Conservation (phyloP, 2,329 filamentous ascomycete genomes). For the Xylariaceae sp. region DNA sequence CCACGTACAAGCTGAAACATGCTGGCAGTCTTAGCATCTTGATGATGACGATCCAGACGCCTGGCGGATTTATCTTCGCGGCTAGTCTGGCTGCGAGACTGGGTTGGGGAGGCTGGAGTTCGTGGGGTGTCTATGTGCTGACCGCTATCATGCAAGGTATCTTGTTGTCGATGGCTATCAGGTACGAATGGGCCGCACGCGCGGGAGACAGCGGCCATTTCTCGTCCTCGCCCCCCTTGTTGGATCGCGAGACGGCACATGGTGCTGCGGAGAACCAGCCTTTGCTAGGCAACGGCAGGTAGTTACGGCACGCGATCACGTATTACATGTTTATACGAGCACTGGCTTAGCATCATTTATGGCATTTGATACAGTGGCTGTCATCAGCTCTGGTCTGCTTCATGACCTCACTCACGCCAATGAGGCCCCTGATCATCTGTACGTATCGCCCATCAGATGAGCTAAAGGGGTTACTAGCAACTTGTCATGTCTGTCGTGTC, state of each 20-base stretch:
- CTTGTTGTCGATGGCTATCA: conserved; percentile 73
- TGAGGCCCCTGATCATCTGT: neutral
- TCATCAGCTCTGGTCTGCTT: neutral
- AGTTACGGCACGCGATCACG: conserved; percentile 29
- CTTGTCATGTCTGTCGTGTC: neutral
- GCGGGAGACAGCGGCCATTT: conserved; percentile 15
- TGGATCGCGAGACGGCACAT: conserved; percentile 33
- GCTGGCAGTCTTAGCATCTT: conserved; percentile 89
- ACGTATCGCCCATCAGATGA: conserved; percentile 4
- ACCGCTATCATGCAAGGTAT: conserved; percentile 81
- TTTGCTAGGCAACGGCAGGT: conserved; percentile 30
- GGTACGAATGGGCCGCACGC: conserved; percentile 53
- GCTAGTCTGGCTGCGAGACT: conserved; percentile 75
- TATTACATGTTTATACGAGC: neutral
- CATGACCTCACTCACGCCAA: neutral
- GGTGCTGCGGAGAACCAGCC: conserved; percentile 33
- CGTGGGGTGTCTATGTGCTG: conserved; percentile 86
- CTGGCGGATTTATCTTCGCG: conserved; percentile 85
- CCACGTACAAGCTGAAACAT: conserved; percentile 77
- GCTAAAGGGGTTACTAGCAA: neutral
- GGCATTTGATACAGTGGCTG: conserved; percentile 1
- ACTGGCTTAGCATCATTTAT: neutral
- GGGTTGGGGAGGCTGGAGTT: conserved; percentile 83
- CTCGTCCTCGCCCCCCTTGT: conserved; percentile 22
- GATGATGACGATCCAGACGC: conserved; percentile 98